Base-by-base conservation (phyloP, 176 grass and related monocot species). In the Eragrostis curvula region DNA sequence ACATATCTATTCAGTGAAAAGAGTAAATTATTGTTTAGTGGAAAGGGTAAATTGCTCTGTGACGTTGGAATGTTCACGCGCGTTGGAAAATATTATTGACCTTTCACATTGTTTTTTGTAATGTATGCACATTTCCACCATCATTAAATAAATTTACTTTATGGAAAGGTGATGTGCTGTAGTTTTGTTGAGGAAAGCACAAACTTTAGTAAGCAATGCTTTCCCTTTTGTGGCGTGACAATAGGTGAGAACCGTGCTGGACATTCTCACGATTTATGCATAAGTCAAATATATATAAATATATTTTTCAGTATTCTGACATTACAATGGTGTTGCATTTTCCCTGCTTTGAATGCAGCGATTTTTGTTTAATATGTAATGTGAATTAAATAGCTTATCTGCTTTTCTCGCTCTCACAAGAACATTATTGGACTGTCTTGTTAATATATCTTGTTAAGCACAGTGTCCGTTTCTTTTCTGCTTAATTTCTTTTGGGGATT, bases 391-490 rank as follows among this genome's bases (percentile, higher is more conserved):
- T 67, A 68, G 32, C n/a, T 68, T 25, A 17, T 85, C 8, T 69
- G 59, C 18, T 70, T 61, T 10, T 60, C 11, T 50, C 56, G 36
- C 25, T 60, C 11, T 50, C 56, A 25, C 25, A 64, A 75, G 65
- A 57, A 68, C 62, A 77, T 53, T 58, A 68, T 69, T 79, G 24
- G 74, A 10, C 62, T 60, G 30, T 39, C 24, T 79, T 73, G 28
- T 81, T 75, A 69, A 69, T 68, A 75, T 16, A 59, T 51, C 17
- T 85, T 75, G 11, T 75, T 40, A 21, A 74, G 62, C 36, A 55
- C 9, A 56, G 20, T 66, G 30, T 83, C 53, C 44, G 24, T 47
- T 45, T 28, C 17, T 75, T 29, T 50, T 49, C 28, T 83, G 40
- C n/a, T 62, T 36, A 60, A 43, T 60, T 81, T 78, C 13, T 48